Evolutionary conservation across 192 early-diverging fungal genomes (phyloP), one percentile per base, ranked within the genome.

Genomic region (Haplosporangium gracile): DNA sequence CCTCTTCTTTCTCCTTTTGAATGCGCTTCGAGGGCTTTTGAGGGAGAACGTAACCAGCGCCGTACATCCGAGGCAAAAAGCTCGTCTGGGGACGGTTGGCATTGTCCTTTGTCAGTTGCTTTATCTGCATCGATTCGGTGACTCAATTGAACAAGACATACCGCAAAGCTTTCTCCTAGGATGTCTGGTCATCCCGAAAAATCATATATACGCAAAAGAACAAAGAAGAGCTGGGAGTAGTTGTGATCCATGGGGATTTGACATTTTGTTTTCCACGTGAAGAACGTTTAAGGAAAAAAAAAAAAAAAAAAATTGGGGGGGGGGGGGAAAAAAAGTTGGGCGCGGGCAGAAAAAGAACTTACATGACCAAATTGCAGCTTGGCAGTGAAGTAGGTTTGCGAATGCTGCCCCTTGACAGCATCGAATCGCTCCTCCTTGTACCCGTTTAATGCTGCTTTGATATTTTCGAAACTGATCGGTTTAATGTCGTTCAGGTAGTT

Each of bases 21-120:
- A 36, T 36, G 36, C 70, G 68, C 72, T 34, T 68, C 1, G 78
- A 80, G 4, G 78, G 78, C 42, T 74, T 73, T 36, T 80, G 78
- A 16, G 71, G 72, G 13, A 39, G 38, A 4, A 80, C 71, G 20
- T 29, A 7, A 13, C 36, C 40, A 2, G 60, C 40, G 6, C 72
- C 78, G 20, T 22, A 32, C 26, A n/a, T n/a, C 20, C 2, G n/a
- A 1, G 78, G 78, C 13, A 80, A 49, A 32, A 80, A 80, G 2
- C 60, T 32, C 5, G 38, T 11, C 47, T 63, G 55, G 15, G 78
- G 78, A 43, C 78, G 70, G 43, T 80, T 74, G 9, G 32, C 32
- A 6, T 55, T 38, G 10, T 65, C 71, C 40, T 68, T 72, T 13
- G 47, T 9, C 10, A 80, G 2, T 15, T 26, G 29, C 9, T 49